Evolutionary conservation across 2,329 filamentous ascomycete genomes (phyloP), one percentile per base, ranked within the genome.

Genomic region (Diaporthe sp.): DNA sequence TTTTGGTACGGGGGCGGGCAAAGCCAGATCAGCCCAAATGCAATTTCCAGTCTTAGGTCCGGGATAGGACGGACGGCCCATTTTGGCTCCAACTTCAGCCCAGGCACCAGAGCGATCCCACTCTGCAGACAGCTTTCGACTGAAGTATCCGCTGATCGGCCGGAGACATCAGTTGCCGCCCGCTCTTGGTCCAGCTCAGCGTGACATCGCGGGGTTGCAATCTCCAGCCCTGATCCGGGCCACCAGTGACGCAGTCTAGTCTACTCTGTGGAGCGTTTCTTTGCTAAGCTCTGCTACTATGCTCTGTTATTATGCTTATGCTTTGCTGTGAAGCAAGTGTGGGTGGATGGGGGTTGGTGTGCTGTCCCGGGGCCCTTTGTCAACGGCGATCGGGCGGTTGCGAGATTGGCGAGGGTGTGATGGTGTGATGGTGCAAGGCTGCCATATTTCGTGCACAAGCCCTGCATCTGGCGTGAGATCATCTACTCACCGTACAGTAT

Each of bases 361-460:
- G 58, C 71, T 57, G 15, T 65, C 42, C 46, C 49, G 34, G 71
- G 58, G 58, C 42, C 49, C 34, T 65, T 34, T 55, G 71, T 62
- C 71, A 73, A 65, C 46, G 37, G 49, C 58, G 44, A 65, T 73
- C 58, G 58, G 71, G 71, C 58, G 46, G 49, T 73, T 61, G 71
- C 51, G 71, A 73, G 71, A 73, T 73, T 73, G 58, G 71, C 57
- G 71, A 73, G 46, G 49, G 49, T 42, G 49, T 42, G 49, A 70
- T 70, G 65, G 71, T 73, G 58, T 46, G 39, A 65, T 73, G 58
- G 58, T 62, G 71, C 58, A 31, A 73, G 71, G 71, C 58, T 65
- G 58, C 58, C 58, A 28, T 65, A 65, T 55, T 73, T 65, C 71
- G 58, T 73, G 71, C 71, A 72, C 70, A 72, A 72, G 57, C 55